Evolutionary conservation across 225 moss, liverwort and hornwort species (phyloP).

Genomic region (Antitrichia curtipendula): DNA sequence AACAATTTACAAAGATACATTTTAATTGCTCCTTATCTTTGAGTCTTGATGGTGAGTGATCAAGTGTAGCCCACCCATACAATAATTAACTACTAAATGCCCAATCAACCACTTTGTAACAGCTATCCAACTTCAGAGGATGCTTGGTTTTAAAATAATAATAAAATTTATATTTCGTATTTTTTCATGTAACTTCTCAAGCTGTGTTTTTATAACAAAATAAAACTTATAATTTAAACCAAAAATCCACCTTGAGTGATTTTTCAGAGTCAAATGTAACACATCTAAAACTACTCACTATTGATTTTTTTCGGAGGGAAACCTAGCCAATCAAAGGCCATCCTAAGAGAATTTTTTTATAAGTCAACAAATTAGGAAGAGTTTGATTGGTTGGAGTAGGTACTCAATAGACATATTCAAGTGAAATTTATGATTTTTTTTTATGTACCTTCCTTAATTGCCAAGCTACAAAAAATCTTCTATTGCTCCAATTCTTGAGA

Average conservation of each 20-base stretch:
- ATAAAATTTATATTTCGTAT: background rate
- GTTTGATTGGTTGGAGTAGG: too few species aligned
- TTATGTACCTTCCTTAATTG: background rate
- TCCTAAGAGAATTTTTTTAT: background rate
- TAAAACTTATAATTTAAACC: background rate
- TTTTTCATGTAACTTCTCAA: background rate
- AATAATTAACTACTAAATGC: background rate
- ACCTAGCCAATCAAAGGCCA: background rate
- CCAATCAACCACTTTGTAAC: background rate
- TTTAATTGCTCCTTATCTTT: background rate
- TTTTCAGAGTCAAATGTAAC: too few species aligned
- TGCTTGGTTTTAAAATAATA: too few species aligned
- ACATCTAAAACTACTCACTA: background rate
- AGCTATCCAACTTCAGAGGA: background rate
- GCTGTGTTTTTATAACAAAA: rapidly evolving
- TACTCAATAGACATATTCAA: background rate
- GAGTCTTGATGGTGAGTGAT: background rate
- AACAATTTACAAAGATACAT: background rate
- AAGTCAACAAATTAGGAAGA: background rate
- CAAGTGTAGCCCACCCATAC: rapidly evolving
- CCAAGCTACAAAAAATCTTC: background rate
- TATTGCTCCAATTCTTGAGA: background rate
- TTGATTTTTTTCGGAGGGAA: background rate
- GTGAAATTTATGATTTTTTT: background rate
- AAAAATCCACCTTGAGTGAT: background rate